These are phyloP conservation scores for Fusarium illudens DNA, from an alignment of 2,329 filamentous ascomycete species.

Conservation along the genomic window DNA sequence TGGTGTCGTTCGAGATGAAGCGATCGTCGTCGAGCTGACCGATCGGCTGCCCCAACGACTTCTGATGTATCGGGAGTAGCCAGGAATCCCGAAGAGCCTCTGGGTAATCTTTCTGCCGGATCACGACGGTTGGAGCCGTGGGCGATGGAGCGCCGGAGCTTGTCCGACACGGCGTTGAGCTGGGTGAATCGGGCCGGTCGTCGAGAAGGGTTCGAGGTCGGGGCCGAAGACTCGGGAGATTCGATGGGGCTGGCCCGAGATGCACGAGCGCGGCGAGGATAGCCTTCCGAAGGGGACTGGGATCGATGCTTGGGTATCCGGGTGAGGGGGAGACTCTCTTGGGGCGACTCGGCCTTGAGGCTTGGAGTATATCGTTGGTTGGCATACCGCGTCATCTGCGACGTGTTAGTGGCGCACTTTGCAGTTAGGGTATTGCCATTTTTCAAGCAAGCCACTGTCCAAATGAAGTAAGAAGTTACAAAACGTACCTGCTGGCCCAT, in stretches of 20 bases:
- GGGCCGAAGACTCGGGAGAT: slow-evolving; percentile 41
- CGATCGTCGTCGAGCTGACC: slow-evolving; percentile 52
- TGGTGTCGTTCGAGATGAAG: slow-evolving; percentile 54
- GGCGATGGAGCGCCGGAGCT: slow-evolving; percentile 47
- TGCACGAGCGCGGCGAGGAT: slow-evolving; percentile 44
- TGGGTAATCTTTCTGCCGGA: slow-evolving; percentile 35
- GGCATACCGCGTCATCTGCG: slow-evolving; percentile 32
- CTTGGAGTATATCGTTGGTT: slow-evolving; percentile 40
- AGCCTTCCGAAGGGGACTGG: slow-evolving; percentile 47
- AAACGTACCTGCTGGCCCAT: slow-evolving; percentile 35
- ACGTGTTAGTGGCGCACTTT: slow-evolving; percentile 9
- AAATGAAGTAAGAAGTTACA: not conserved
- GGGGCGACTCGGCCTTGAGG: slow-evolving; percentile 41
- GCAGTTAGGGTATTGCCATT: not conserved
- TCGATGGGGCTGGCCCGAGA: slow-evolving; percentile 44
- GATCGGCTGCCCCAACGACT: slow-evolving; percentile 45
- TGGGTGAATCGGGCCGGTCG: slow-evolving; percentile 43
- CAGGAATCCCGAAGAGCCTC: slow-evolving; percentile 49
- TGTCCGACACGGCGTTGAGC: slow-evolving; percentile 46
- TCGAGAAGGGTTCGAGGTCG: slow-evolving; percentile 34
- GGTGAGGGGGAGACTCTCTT: slow-evolving; percentile 39
- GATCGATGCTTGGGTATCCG: slow-evolving; percentile 45
- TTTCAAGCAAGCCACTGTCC: not conserved
- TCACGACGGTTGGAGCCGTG: slow-evolving; percentile 42
- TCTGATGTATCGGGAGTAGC: slow-evolving; percentile 69